Conservation (phyloP, 2,329 filamentous ascomycete species). For the Diplocarpon mali region DNA sequence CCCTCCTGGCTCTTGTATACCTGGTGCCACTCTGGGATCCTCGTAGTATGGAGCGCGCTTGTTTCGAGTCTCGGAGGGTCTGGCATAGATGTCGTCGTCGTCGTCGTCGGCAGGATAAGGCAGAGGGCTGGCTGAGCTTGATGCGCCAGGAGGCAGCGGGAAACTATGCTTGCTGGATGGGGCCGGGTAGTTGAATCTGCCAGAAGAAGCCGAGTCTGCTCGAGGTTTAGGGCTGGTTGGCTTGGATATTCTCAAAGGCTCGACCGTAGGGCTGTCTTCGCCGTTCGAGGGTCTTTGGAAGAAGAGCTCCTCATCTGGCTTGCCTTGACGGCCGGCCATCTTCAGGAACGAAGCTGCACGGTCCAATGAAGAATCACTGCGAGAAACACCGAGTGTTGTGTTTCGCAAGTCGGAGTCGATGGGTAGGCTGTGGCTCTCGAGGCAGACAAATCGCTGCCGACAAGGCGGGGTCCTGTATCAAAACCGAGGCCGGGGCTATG, state of each 20-base stretch:
- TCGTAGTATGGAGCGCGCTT: conserved; percentile 29
- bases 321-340: conserved; percentile 40
- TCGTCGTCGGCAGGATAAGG: conserved; percentile 69
- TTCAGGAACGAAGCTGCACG: conserved; percentile 15
- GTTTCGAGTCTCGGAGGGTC: conserved; percentile 24
- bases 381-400: conserved; percentile 24
- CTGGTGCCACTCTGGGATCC: conserved; percentile 17
- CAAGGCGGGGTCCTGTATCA: conserved; percentile 15
- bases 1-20: conserved; percentile 15
- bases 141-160: conserved; percentile 55
- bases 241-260: conserved; percentile 78
- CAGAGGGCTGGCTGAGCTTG: conserved; percentile 55
- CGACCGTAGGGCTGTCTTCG: conserved; percentile 65
- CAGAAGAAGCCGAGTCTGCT: conserved; percentile 25
- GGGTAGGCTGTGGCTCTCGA: conserved; percentile 20
- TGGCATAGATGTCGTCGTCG: conserved; percentile 34
- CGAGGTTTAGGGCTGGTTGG: conserved; percentile 52
- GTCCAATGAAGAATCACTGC: conserved; percentile 18
- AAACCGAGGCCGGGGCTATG: conserved; percentile 11
- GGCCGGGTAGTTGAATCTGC: conserved; percentile 39
- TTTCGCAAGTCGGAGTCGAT: too few species aligned
- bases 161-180: conserved; percentile 45
- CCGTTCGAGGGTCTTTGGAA: conserved; percentile 39
- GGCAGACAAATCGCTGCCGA: conserved; percentile 20
- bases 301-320: conserved; percentile 76